Percentiles rank a stretch among this genome's conserved stretches.
Conservation (phyloP, 495 filamentous ascomycete genomes). For the Beverwykella pulmonaria region DNA sequence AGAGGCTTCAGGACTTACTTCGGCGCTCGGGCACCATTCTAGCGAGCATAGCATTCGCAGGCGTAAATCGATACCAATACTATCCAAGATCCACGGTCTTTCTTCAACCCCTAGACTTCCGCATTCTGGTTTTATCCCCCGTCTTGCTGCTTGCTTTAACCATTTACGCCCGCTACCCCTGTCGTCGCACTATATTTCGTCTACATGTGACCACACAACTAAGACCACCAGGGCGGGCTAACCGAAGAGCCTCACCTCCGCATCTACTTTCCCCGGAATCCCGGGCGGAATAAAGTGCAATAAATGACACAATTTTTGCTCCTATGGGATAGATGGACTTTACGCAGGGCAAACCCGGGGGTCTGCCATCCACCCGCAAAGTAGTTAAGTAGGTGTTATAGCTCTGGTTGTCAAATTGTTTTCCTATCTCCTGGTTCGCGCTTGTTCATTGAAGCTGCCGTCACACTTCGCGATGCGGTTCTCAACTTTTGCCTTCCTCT, state of each 20-base stretch:
- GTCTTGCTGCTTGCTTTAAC: neutral
- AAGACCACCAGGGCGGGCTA: neutral
- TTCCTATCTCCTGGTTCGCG: neutral
- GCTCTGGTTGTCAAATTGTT: neutral
- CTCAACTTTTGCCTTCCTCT: neutral
- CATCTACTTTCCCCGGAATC: slow-evolving; percentile 4
- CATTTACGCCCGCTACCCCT: neutral
- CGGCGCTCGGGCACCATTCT: neutral
- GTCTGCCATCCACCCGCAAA: neutral
- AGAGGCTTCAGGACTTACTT: neutral
- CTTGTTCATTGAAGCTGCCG: neutral
- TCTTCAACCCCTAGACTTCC: neutral
- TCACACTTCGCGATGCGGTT: neutral
- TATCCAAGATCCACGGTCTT: neutral
- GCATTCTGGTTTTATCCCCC: neutral
- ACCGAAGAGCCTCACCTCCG: slow-evolving; percentile 19
- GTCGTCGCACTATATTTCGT: neutral
- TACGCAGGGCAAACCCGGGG: neutral
- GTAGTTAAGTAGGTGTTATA: neutral
- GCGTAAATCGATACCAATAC: neutral
- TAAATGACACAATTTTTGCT: slow-evolving; percentile 11
- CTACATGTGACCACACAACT: slow-evolving; percentile 12
- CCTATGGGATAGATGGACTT: slow-evolving; percentile 19
- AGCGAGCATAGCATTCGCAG: neutral
- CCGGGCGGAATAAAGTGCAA: slow-evolving; percentile 3